These are phyloP conservation scores for Pseudodiploospora longispora DNA, from an alignment of 2,329 filamentous ascomycete genomes.

Conservation along the genomic window DNA sequence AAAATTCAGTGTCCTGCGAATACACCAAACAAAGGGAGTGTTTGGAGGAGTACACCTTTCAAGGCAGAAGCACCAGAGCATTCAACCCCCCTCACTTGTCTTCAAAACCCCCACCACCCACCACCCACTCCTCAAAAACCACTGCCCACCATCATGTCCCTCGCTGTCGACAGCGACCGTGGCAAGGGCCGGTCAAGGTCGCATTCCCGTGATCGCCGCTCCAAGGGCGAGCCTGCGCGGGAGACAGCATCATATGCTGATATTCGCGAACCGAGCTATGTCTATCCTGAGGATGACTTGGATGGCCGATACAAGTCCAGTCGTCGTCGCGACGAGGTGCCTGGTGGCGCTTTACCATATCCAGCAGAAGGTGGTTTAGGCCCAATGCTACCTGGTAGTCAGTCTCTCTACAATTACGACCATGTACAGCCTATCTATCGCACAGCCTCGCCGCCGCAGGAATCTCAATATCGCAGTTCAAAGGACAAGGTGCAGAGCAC, in stretches of 20 bases:
- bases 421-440: constrained; percentile 25
- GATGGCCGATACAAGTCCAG: constrained; percentile 26
- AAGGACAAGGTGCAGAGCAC: constrained; percentile 24
- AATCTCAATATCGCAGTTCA: constrained; percentile 29
- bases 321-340: constrained; percentile 23
- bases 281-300: constrained; percentile 34
- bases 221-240: constrained; percentile 22
- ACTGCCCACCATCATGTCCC: constrained; percentile 35
- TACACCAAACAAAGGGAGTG: not conserved
- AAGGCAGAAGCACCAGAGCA: too few relatives aligned
- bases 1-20: not conserved
- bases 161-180: constrained; percentile 37
- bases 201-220: constrained; percentile 29
- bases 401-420: constrained; percentile 33
- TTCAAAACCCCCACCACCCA: constrained; percentile 10
- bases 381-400: constrained; percentile 28
- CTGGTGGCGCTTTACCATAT: constrained; percentile 28
- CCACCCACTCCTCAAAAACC: constrained; percentile 1
- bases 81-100: not conserved
- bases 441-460: constrained; percentile 25
- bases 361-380: constrained; percentile 30
- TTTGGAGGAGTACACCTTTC: not conserved
- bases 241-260: constrained; percentile 28
- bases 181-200: constrained; percentile 42
- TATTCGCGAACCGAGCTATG: constrained; percentile 33